Percentiles rank a stretch among this genome's conserved stretches.
phyloP scores from a whole-genome alignment of 192 early-diverging fungal species.

The Globomyces pollinis-pini region DNA sequence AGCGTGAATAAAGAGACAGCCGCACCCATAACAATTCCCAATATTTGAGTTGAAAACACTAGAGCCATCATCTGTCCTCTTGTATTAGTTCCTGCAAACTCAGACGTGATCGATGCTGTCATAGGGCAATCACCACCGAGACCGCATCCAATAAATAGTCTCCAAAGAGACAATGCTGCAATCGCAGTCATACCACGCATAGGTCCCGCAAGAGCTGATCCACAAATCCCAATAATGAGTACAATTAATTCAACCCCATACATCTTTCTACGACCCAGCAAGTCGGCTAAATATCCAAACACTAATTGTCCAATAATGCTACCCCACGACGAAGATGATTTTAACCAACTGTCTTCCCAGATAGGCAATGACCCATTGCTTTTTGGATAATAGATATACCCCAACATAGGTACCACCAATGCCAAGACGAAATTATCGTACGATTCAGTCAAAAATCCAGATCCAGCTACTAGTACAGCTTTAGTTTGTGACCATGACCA shows the following conservation, averaged over 20 bases:
- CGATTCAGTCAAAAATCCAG: slow-evolving; percentile 82
- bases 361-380: slow-evolving; percentile 1
- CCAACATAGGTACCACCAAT: slow-evolving; percentile 80
- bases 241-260: slow-evolving; percentile 87
- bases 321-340: slow-evolving; percentile 34
- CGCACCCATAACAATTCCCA: slow-evolving; percentile 67
- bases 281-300: slow-evolving; percentile 77
- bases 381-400: slow-evolving; percentile 16
- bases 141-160: slow-evolving; percentile 74
- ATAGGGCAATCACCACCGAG: slow-evolving; percentile 85
- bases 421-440: slow-evolving; percentile 94
- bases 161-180: too few species aligned
- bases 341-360: slow-evolving; percentile 4
- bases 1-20: slow-evolving; percentile 59
- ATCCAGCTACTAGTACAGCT: slow-evolving; percentile 43
- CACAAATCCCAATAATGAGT: slow-evolving; percentile 77
- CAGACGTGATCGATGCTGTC: slow-evolving; percentile 76
- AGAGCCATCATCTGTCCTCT: slow-evolving; percentile 72
- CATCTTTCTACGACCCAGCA: slow-evolving; percentile 78
- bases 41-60: slow-evolving; percentile 82
- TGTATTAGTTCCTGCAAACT: slow-evolving; percentile 63
- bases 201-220: slow-evolving; percentile 63
- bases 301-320: slow-evolving; percentile 80
- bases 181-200: too few species aligned
- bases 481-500: slow-evolving; percentile 24